A percentile compares a stretch with the other conserved stretches of the same genome.
Conservation (phyloP, 768 basidiomycete species). For the Hygrocybe punicea region DNA sequence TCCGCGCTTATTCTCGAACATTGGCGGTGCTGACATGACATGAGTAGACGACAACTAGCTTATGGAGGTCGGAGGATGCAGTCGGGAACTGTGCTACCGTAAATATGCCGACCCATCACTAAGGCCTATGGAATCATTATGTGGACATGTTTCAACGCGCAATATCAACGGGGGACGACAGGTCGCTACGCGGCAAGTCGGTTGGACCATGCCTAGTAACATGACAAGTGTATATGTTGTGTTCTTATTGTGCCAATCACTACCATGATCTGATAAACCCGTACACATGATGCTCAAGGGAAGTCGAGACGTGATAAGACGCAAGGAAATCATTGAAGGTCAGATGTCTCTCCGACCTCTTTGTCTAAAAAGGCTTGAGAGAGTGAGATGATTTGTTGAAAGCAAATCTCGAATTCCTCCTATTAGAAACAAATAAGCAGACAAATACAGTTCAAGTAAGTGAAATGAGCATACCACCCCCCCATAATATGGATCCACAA, state of each 20-base stretch:
- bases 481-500: slow-evolving; percentile 85
- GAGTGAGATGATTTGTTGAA: slow-evolving; percentile 67
- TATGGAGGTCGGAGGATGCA: slow-evolving; percentile 89
- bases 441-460: background rate
- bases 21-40: slow-evolving; percentile 3
- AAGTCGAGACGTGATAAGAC: no score
- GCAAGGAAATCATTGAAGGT: background rate
- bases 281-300: no score
- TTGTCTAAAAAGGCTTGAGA: slow-evolving; percentile 79
- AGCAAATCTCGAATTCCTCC: slow-evolving; percentile 75
- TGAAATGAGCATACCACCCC: slow-evolving; percentile 46
- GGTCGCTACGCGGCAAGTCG: no score
- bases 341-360: slow-evolving; percentile 24
- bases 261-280: no score
- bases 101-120: slow-evolving; percentile 80
- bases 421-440: slow-evolving; percentile 22
- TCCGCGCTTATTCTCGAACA: background rate
- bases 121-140: slow-evolving; percentile 18
- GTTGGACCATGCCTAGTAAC: background rate
- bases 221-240: background rate
- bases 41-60: slow-evolving; percentile 78
- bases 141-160: background rate
- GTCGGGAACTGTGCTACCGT: slow-evolving; percentile 76
- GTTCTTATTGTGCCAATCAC: background rate
- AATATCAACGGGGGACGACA: no score